Conservation (phyloP, 23 red algal genomes). For the Gracilariopsis chorda region DNA sequence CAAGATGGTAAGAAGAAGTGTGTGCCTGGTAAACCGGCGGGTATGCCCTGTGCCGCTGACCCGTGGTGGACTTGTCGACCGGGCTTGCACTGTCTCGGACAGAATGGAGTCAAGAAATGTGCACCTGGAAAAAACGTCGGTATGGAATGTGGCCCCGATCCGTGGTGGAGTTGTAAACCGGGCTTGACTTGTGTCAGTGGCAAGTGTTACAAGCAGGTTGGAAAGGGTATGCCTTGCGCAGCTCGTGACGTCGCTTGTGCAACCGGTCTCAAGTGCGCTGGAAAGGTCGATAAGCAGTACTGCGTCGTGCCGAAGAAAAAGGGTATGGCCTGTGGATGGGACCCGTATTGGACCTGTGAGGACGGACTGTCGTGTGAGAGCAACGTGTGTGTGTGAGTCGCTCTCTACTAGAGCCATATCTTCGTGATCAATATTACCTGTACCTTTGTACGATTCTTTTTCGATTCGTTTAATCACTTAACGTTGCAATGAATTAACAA, state of each 20-base stretch:
- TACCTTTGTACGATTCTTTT: not conserved
- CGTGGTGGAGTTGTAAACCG: constrained; percentile 23
- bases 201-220: not conserved
- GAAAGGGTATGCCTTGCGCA: not conserved
- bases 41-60: not conserved
- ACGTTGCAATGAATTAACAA: not conserved
- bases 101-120: not conserved
- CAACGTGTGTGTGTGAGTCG: constrained; percentile 8
- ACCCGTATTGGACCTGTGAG: not conserved
- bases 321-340: not conserved
- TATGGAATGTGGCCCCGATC: constrained; percentile 4
- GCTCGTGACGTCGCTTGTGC: not conserved
- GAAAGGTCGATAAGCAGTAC: not conserved
- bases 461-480: not conserved
- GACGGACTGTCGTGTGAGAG: not conserved
- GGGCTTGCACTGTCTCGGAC: not conserved
- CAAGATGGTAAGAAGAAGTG: not conserved
- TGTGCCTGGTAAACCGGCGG: not conserved
- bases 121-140: not conserved
- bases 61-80: constrained; percentile 11
- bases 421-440: not conserved
- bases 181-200: not conserved
- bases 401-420: not conserved
- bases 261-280: not conserved
- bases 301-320: not conserved